Conservation (phyloP, 2,329 filamentous ascomycete genomes). For the Achaetomium macrosporum region DNA sequence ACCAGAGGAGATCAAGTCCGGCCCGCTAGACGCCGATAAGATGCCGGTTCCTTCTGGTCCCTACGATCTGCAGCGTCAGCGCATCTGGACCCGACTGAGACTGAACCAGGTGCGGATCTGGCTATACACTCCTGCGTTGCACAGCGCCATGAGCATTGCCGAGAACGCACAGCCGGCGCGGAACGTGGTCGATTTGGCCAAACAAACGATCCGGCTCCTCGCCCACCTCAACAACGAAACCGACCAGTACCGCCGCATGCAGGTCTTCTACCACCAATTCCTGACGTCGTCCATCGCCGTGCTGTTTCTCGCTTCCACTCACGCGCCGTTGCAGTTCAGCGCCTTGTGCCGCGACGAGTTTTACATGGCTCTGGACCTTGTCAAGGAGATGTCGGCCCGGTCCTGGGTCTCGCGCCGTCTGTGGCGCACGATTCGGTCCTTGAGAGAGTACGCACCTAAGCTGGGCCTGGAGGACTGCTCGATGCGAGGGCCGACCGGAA, state of each 20-base stretch:
- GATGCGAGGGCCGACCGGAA: not conserved
- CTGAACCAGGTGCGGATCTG: constrained; percentile 87
- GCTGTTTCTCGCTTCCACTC: constrained; percentile 69
- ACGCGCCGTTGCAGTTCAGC: constrained; percentile 67
- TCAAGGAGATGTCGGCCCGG: constrained; percentile 65
- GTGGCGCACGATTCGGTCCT: constrained; percentile 64
- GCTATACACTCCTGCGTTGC: constrained; percentile 80
- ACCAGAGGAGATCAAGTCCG: constrained; percentile 54
- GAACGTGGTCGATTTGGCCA: constrained; percentile 66
- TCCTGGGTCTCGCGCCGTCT: constrained; percentile 67
- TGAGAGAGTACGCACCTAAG: constrained; percentile 66
- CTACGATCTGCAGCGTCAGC: constrained; percentile 65
- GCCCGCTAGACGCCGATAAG: constrained; percentile 52
- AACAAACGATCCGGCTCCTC: constrained; percentile 69
- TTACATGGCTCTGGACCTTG: constrained; percentile 69
- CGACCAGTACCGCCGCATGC: constrained; percentile 64
- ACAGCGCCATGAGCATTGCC: constrained; percentile 77
- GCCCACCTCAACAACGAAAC: constrained; percentile 65
- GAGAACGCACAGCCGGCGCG: constrained; percentile 68
- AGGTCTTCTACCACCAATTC: constrained; percentile 77
- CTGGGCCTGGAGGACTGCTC: constrained; percentile 51
- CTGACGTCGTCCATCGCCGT: constrained; percentile 69
- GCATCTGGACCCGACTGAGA: constrained; percentile 78
- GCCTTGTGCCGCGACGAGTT: constrained; percentile 66
- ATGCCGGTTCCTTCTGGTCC: constrained; percentile 49